These are phyloP conservation scores for Annulohypoxylon stygium DNA, from an alignment of 495 filamentous ascomycete genomes.

Conservation along the genomic window DNA sequence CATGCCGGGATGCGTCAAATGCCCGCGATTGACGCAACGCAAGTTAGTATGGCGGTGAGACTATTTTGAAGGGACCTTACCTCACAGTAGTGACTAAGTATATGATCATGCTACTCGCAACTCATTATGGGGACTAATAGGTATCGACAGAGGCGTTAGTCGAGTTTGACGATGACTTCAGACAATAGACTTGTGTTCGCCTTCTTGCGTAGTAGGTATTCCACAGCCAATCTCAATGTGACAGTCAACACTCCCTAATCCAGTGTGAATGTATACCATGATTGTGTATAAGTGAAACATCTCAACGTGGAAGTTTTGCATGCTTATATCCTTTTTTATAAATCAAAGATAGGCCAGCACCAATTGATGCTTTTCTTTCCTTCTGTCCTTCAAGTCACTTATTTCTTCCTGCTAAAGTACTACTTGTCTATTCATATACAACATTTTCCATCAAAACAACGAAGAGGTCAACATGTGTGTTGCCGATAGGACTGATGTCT, in stretches of 20 bases:
- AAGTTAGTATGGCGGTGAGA: too few species aligned
- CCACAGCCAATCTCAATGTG: too few species aligned
- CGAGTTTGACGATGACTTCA: background rate
- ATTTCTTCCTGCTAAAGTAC: background rate
- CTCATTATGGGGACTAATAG: background rate
- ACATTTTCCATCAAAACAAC: background rate
- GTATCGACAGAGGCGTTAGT: background rate
- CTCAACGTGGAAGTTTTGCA: too few species aligned
- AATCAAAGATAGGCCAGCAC: too few species aligned
- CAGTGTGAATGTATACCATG: too few species aligned
- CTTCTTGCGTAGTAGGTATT: background rate
- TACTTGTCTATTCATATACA: background rate
- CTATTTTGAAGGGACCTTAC: too few species aligned
- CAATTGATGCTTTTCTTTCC: too few species aligned
- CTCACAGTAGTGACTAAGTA: background rate
- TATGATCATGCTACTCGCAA: background rate
- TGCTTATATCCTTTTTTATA: too few species aligned
- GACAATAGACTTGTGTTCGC: background rate
- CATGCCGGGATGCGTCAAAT: too few species aligned
- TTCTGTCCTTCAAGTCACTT: background rate
- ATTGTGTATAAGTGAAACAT: too few species aligned
- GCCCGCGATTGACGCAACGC: too few species aligned
- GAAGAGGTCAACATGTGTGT: background rate
- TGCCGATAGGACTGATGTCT: background rate
- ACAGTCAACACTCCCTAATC: too few species aligned